Evolutionary conservation across 805 yeast species (phyloP), one percentile per base, ranked within the genome.

Genomic region (Jamesozyma rosinii): DNA sequence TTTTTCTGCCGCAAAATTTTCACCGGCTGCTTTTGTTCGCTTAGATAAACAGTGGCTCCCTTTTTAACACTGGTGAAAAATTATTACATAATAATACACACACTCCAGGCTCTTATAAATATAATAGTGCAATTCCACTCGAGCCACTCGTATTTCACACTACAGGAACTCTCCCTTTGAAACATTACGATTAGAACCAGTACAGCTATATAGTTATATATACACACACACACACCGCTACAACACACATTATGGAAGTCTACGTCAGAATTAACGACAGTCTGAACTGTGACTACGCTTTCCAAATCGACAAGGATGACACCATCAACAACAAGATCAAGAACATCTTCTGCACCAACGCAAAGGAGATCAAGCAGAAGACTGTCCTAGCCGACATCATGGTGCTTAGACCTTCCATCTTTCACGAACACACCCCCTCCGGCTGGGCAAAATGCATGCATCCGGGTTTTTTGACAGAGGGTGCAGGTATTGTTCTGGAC

Each of bases 181-280:
- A n/a, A n/a, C n/a, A n/a, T n/a, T n/a, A n/a, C n/a, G n/a, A n/a
- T n/a, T n/a, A n/a, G n/a, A n/a, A n/a, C n/a, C 14, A n/a, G 15
- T 11, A 5, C 31, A 10, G 14, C 32, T n/a, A 24, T 24, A n/a
- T 26, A 26, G 9, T 10, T n/a, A 27, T 27, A 27, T 27, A 27
- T 27, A 27, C n/a, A n/a, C n/a, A n/a, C n/a, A n/a, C n/a, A n/a
- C n/a, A n/a, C n/a, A n/a, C n/a, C n/a, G n/a, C n/a, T n/a, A n/a
- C n/a, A n/a, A n/a, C n/a, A 6, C 15, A 10, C 14, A 39, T 27
- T 14, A 63, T 63, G 67, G 67, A 63, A 46, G 50, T 62, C 30
- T 88, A 78, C 66, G 64, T 92, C 50, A 82, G 98, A 46, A 78
- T 90, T 74, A 87, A 85, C 59, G 82, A 76, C 45, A 95, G 89